These are phyloP conservation scores for Colletotrichum nymphaeae DNA, from an alignment of 2,329 filamentous ascomycete genomes.

Conservation along the genomic window DNA sequence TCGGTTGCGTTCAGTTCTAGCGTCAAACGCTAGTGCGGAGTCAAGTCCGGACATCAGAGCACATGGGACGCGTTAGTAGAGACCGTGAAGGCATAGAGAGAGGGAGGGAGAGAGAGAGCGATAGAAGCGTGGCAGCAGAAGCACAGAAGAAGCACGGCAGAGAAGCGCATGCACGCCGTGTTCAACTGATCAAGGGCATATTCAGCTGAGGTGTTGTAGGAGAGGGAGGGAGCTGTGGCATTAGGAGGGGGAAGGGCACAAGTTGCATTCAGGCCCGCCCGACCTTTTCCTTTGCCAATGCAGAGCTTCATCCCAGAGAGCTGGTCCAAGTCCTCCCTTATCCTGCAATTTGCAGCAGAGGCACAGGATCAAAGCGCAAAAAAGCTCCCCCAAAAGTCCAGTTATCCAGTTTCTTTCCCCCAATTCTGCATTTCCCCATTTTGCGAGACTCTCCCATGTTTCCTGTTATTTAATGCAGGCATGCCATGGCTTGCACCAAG, in stretches of 20 bases:
- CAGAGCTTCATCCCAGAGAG: conserved; percentile 2
- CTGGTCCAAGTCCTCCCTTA: conserved; percentile 6
- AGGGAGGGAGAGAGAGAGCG: background rate
- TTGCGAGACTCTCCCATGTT: conserved; percentile 22
- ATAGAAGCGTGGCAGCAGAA: background rate
- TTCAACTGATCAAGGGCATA: conserved; percentile 24
- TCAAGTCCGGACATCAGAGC: conserved; percentile 32
- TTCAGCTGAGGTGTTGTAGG: background rate
- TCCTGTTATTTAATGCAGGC: conserved; percentile 11
- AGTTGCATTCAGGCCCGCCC: conserved; percentile 14
- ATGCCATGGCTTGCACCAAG: conserved; percentile 27
- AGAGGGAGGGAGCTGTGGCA: background rate
- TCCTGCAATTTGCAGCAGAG: background rate
- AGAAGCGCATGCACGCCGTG: conserved; percentile 20
- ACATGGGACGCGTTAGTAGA: background rate
- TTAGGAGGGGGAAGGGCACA: background rate
- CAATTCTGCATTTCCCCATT: conserved; percentile 20
- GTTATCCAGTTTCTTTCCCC: background rate
- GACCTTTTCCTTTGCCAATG: background rate
- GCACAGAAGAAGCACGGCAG: background rate
- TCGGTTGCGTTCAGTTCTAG: conserved; percentile 25
- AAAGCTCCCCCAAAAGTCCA: background rate
- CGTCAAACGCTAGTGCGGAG: conserved; percentile 35
- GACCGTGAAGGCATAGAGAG: background rate
- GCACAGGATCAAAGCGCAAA: conserved; percentile 10